These are phyloP conservation scores for Castanospermum australe DNA, from an alignment of 306 rosid species.

Conservation along the genomic window DNA sequence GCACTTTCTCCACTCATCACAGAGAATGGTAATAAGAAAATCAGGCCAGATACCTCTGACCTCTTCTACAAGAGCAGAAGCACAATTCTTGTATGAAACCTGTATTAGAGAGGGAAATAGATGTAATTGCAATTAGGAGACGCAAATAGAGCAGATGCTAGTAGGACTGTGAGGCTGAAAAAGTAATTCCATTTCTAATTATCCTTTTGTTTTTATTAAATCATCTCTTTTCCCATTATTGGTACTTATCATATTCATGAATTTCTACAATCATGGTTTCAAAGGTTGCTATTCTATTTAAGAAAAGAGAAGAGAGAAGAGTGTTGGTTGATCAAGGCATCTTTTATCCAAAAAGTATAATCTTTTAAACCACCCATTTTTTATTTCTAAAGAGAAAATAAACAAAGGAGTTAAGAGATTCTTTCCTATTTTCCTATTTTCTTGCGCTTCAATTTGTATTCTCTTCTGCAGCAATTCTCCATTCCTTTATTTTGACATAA, in stretches of 20 bases:
- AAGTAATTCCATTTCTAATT: background rate
- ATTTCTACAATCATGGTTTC: background rate
- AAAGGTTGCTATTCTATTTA: background rate
- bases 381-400: background rate
- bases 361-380: slow-evolving; percentile 5
- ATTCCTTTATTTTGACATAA: slow-evolving; percentile 16
- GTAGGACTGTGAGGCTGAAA: background rate
- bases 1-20: slow-evolving; percentile 87
- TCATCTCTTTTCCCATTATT: background rate
- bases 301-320: background rate
- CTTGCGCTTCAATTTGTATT: background rate
- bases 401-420: background rate
- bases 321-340: background rate
- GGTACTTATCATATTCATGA: background rate
- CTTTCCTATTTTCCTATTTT: background rate
- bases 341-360: slow-evolving; percentile 16
- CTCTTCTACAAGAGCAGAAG: slow-evolving; percentile 63
- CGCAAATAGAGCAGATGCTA: background rate
- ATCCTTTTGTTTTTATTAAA: background rate
- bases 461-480: slow-evolving; percentile 12
- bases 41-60: slow-evolving; percentile 82
- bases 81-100: slow-evolving; percentile 70
- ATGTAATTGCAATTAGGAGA: slow-evolving; percentile 7
- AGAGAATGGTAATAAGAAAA: slow-evolving; percentile 64
- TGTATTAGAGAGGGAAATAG: slow-evolving; percentile 35